Conservation (phyloP, 2,329 filamentous ascomycete species). For the Aotearoamyces nothofagi region DNA sequence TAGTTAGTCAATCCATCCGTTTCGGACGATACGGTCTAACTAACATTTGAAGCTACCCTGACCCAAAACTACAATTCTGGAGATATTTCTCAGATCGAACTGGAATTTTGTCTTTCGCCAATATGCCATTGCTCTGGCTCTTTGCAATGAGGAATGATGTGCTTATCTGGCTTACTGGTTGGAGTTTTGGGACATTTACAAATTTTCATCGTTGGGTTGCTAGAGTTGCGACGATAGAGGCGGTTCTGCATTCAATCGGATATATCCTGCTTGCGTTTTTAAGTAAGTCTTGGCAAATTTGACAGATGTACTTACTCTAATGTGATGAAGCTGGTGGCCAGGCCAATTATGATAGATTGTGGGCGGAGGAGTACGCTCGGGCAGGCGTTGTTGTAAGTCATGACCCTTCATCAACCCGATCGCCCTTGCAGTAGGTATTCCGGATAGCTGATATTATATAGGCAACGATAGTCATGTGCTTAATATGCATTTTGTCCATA, state of each 20-base stretch:
- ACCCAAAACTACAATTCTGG: slow-evolving; percentile 25
- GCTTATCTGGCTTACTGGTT: slow-evolving; percentile 51
- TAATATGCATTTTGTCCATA: slow-evolving; percentile 27
- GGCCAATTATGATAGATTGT: slow-evolving; percentile 3
- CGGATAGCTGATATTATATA: slow-evolving; percentile 9
- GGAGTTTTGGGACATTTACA: slow-evolving; percentile 52
- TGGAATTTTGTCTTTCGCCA: slow-evolving; percentile 46
- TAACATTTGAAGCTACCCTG: too few relatives aligned
- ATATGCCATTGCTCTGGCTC: slow-evolving; percentile 49
- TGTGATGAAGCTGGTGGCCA: slow-evolving; percentile 25
- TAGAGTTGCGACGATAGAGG: slow-evolving; percentile 43
- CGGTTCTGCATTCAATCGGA: slow-evolving; percentile 44
- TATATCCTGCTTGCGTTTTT: slow-evolving; percentile 31
- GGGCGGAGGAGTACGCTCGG: slow-evolving; percentile 23
- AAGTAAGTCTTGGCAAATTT: slow-evolving; percentile 26
- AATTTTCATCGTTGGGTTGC: slow-evolving; percentile 54
- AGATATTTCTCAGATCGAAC: slow-evolving; percentile 49
- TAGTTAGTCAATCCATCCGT: slow-evolving; percentile 3
- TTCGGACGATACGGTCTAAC: too few relatives aligned
- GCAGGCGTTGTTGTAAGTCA: slow-evolving; percentile 26
- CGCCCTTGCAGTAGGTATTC: too few relatives aligned
- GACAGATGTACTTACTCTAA: slow-evolving; percentile 61
- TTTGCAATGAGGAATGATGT: slow-evolving; percentile 54
- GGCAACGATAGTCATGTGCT: slow-evolving; percentile 23
- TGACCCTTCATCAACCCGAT: slow-evolving; percentile 25